These are phyloP conservation scores for thale cress (Arabidopsis thaliana) DNA, from an alignment of 345 rosid species.

Conservation along the genomic window DNA sequence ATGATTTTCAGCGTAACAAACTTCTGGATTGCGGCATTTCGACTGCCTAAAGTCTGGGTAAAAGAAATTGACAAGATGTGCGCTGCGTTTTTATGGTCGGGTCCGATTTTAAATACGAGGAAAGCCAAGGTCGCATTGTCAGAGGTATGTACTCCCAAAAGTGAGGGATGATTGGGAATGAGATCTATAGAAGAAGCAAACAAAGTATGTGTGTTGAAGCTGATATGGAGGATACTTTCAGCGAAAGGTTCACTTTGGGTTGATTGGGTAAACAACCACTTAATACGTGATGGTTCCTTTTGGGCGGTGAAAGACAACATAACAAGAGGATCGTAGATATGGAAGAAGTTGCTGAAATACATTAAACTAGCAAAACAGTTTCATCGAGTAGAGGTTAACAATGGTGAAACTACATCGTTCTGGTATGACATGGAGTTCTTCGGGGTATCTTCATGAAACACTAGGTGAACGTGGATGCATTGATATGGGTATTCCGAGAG, in stretches of 20 bases:
- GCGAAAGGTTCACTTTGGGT: background rate
- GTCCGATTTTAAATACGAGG: background rate
- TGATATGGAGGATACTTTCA: background rate
- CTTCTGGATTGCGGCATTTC: background rate
- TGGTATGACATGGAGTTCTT: background rate
- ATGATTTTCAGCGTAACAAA: background rate
- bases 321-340: too few species aligned
- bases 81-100: background rate
- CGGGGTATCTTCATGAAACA: background rate
- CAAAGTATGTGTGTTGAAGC: background rate
- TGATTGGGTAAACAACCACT: background rate
- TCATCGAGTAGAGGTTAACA: too few species aligned
- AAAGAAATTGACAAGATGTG: background rate
- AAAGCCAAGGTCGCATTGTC: too few species aligned
- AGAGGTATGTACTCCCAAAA: too few species aligned
- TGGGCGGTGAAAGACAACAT: background rate
- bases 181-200: background rate
- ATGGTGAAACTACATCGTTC: too few species aligned
- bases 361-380: too few species aligned
- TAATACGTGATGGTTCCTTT: background rate
- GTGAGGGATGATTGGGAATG: too few species aligned
- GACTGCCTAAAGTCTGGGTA: background rate
- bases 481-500: background rate
- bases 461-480: background rate
- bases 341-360: too few species aligned